Conservation (phyloP, 768 basidiomycete species). For the Saitozyma sp. region DNA sequence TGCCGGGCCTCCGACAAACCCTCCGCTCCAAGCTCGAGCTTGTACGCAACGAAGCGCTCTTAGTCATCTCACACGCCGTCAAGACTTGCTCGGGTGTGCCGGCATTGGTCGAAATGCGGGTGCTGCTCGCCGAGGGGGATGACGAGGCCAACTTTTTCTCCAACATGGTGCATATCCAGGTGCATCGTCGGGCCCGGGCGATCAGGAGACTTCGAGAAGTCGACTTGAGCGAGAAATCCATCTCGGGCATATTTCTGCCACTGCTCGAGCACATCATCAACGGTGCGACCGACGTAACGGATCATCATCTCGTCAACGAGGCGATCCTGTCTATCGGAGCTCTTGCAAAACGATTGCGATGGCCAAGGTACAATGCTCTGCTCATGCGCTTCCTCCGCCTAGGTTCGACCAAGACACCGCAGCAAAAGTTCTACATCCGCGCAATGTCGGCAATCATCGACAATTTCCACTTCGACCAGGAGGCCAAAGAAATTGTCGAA, state of each 20-base stretch:
- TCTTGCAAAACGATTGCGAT: slow-evolving; percentile 72
- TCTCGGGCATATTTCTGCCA: slow-evolving; percentile 82
- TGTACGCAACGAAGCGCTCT: slow-evolving; percentile 79
- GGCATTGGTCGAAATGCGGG: slow-evolving; percentile 73
- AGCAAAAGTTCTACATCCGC: slow-evolving; percentile 80
- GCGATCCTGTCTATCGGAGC: slow-evolving; percentile 76
- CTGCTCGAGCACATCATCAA: slow-evolving; percentile 77
- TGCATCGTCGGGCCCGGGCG: slow-evolving; percentile 83
- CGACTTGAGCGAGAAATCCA: slow-evolving; percentile 65
- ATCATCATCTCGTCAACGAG: slow-evolving; percentile 88
- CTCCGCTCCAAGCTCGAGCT: slow-evolving; percentile 77
- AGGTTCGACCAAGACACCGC: slow-evolving; percentile 61
- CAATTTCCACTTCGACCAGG: slow-evolving; percentile 76
- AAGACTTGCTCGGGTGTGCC: slow-evolving; percentile 63
- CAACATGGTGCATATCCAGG: slow-evolving; percentile 90
- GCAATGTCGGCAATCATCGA: slow-evolving; percentile 80
- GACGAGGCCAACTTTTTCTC: slow-evolving; percentile 96
- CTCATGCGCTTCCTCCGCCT: slow-evolving; percentile 79
- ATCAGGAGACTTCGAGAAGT: slow-evolving; percentile 79
- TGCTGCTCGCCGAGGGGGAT: slow-evolving; percentile 80
- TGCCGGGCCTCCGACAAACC: slow-evolving; percentile 76
- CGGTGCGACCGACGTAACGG: slow-evolving; percentile 58
- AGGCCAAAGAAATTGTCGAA: slow-evolving; percentile 22
- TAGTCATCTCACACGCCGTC: slow-evolving; percentile 75
- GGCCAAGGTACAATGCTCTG: slow-evolving; percentile 78